Evolutionary conservation across 805 yeast species (phyloP), one percentile per base, ranked within the genome.

Genomic region (Ogataea ganodermae): DNA sequence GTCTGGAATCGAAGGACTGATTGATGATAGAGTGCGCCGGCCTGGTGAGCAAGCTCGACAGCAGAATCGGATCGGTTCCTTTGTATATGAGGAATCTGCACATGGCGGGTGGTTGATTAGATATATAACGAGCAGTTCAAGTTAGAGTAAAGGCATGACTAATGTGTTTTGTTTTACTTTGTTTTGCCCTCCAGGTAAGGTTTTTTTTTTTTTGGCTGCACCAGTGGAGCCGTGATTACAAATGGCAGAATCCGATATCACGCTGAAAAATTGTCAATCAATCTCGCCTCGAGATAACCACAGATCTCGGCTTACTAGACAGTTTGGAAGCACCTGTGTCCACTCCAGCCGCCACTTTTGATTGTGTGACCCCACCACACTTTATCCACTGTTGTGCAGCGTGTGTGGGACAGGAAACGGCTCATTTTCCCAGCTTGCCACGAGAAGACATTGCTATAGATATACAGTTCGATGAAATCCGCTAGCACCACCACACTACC

Each of bases 21-120:
- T 92, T 92, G 64, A 94, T 94, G 61, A 94, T 94, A 3, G 97
- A 90, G 64, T 94, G 99, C 1, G 96, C 97, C 0, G 99, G 99
- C 48, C 89, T 79, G 3, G 99, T 94, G 40, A 94, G 74, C 22
- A 94, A 73, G 62, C 92, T 91, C 12, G 96, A 87, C 30, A 94
- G 75, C 36, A 86, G 78, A 61, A 92, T 88, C 3, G 96, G 87
- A 56, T 94, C 96, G 39, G 85, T 83, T 22, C 97, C 96, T 62
- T 91, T 89, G 70, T 85, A 92, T 14, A 94, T 91, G 66, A 94
- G 75, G 61, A 92, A 92, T 41, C 99, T 76, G 64, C 99, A 92
- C 99, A 92, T 92, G 24, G 10, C 20, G 30, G 36, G 30, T 14
- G 28, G 26, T 10, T n/a, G n/a, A n/a, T n/a, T n/a, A n/a, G n/a